Evolutionary conservation across 2,329 filamentous ascomycete genomes (phyloP), one percentile per base, ranked within the genome.

Genomic region (Ascochyta fabae): DNA sequence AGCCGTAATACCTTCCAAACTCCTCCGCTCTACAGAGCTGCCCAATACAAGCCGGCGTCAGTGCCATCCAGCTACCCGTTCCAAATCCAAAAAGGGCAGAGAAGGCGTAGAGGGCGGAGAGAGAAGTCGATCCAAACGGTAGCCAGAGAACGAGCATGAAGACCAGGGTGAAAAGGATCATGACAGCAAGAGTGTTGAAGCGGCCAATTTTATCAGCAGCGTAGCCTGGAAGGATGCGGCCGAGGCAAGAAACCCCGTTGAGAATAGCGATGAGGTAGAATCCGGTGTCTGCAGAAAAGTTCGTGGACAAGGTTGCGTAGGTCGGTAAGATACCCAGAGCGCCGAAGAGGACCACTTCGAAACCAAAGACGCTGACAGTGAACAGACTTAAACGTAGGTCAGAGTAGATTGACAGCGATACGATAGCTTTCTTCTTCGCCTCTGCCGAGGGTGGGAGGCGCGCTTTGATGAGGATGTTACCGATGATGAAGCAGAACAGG

Each of bases 1-100:
- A 83, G 0, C 84, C 83, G 62, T 85, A 79, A 10, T 83, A 76
- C 16, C 79, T 77, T 9, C 80, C 80, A 62, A 80, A 80, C 35
- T 82, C 78, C 35, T 80, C 66, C 7, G 75, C 76, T 29, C 76
- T 68, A 54, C 80, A 82, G 6, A 83, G 69, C 59, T 82, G 79
- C 3, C 78, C 78, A 3, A 83, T 69, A 48, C 79, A 82, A 19
- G 79, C 78, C 7, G 80, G 78, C 0, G 74, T 77, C 13, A 81
- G 60, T 2, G 73, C 69, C 60, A 81, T 79, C 61, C 79, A 75
- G 7, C 77, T 75, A 1, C 80, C 79, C 0, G 77, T 80, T 48
- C 78, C 79, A 61, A 81, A 81, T 1, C 80, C 80, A 50, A 80
- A 81, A 2, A 81, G 67, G 0, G 75, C 71, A 1, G 72, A 68